A percentile compares a stretch with the other conserved stretches of the same genome.
These are phyloP conservation scores for Dothideomycetes sp. DNA, from an alignment of 2,329 filamentous ascomycete species.

Conservation along the genomic window DNA sequence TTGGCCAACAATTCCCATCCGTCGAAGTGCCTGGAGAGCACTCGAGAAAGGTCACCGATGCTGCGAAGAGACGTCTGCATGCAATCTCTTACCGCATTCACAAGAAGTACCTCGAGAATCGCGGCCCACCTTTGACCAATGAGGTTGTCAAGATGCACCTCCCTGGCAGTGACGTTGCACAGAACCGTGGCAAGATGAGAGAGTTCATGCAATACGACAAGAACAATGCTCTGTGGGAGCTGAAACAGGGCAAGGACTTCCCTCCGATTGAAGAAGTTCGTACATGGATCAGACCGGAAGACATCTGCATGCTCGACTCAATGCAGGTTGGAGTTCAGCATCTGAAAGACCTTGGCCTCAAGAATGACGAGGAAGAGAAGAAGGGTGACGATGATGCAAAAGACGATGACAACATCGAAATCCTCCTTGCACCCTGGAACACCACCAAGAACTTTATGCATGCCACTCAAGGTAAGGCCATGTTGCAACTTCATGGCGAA, in stretches of 20 bases:
- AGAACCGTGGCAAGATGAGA: slow-evolving; percentile 93
- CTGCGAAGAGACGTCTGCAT: slow-evolving; percentile 92
- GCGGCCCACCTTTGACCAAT: slow-evolving; percentile 73
- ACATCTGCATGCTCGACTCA: slow-evolving; percentile 85
- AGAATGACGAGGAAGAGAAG: slow-evolving; percentile 49
- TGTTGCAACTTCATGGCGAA: slow-evolving; percentile 88
- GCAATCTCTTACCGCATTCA: slow-evolving; percentile 91
- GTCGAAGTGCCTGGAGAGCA: slow-evolving; percentile 89
- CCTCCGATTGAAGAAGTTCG: slow-evolving; percentile 75
- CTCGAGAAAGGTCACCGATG: slow-evolving; percentile 88
- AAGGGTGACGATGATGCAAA: slow-evolving; percentile 55
- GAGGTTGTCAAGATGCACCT: slow-evolving; percentile 56
- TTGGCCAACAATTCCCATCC: slow-evolving; percentile 86
- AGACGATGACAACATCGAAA: slow-evolving; percentile 65
- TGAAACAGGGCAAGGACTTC: slow-evolving; percentile 59
- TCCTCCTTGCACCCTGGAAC: slow-evolving; percentile 90
- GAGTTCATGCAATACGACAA: slow-evolving; percentile 92
- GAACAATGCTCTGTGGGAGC: slow-evolving; percentile 78
- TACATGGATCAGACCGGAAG: slow-evolving; percentile 85
- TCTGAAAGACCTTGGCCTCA: slow-evolving; percentile 82
- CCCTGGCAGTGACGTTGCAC: slow-evolving; percentile 83
- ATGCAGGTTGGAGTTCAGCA: slow-evolving; percentile 95
- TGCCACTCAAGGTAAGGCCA: slow-evolving; percentile 87
- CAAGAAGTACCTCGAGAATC: slow-evolving; percentile 58
- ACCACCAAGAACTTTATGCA: slow-evolving; percentile 94